Base-by-base conservation (phyloP, 2,329 filamentous ascomycete genomes). In the Hymenoscyphus fructigenus region DNA sequence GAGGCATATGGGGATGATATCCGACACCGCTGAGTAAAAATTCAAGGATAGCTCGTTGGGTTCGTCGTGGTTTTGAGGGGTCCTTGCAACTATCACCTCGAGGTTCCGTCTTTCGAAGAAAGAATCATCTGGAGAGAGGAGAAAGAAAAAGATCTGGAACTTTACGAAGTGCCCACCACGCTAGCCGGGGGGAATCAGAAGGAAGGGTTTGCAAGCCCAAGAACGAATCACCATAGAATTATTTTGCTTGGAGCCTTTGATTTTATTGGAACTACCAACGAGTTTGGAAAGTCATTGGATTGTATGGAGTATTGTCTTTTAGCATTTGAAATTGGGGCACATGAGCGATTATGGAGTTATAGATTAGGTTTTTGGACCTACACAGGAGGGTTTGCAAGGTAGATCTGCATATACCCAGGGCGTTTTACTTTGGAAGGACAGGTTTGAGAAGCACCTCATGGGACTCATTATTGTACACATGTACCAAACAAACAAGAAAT, bases 11-110 rank as follows among this genome's bases (percentile, higher is more conserved):
- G 29, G 9, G 47, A 55, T 15, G 29, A 61, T 61, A 50, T 61
- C 60, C 60, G 60, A 50, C 60, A 28, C 60, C 55, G 38, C 60
- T 62, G 60, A 62, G 60, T 62, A 36, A 62, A 62, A 47, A 57
- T 62, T 47, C 60, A 55, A 55, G 60, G 55, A 62, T 62, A 62
- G 60, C 60, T 57, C 53, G 60, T 57, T 62, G 55, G 53, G 41
- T 10, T 32, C 38, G 53, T 59, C 57, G 41, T 53, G 60, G 53
- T 44, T 57, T 61, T 32, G 50, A 47, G 53, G 57, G 60, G 60
- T 34, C 55, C 60, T 57, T 57, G 60, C 55, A 47, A 62, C 55
- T 36, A 57, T 23, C 55, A 36, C 60, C 60, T 62, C 60, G 38
- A 62, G 34, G 32, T 58, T 58, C 60, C 60, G 60, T 61, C 50